Conservation (phyloP, 441 rosid species). For the Jatropha podagrica region DNA sequence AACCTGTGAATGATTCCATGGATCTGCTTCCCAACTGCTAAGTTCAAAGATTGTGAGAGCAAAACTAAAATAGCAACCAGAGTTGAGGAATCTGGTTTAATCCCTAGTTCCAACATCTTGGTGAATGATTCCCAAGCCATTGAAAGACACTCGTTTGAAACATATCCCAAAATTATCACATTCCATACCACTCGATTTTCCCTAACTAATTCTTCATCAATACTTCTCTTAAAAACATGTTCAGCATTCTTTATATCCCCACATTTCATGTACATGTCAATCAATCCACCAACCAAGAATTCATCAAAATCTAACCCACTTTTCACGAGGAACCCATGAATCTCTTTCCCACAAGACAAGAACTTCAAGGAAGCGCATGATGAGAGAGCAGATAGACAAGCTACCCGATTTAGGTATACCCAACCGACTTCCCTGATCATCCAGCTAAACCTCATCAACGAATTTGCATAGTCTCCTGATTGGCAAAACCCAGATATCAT, state of each 20-base stretch:
- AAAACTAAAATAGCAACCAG: conserved; percentile 36
- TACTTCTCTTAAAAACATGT: conserved; percentile 27
- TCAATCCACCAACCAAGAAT: conserved; percentile 35
- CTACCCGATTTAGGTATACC: conserved; percentile 29
- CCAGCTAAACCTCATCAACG: conserved; percentile 30
- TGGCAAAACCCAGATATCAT: conserved; percentile 41
- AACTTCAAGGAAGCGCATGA: conserved; percentile 34
- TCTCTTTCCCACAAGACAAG: conserved; percentile 36
- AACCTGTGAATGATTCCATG: conserved; percentile 30
- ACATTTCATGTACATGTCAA: conserved; percentile 48
- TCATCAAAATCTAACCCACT: conserved; percentile 28
- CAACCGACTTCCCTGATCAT: conserved; percentile 31
- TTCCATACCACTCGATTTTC: conserved; percentile 41
- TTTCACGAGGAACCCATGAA: conserved; percentile 41
- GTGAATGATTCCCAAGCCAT: conserved; percentile 34
- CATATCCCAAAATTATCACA: conserved; percentile 44
- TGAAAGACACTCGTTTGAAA: conserved; percentile 27
- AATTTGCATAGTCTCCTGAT: conserved; percentile 26
- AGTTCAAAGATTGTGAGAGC: conserved; percentile 28
- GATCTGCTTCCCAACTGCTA: conserved; percentile 34
- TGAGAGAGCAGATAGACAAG: conserved; percentile 40
- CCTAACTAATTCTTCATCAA: conserved; percentile 18
- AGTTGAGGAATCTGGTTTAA: conserved; percentile 38
- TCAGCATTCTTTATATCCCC: conserved; percentile 35
- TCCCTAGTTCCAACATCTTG: conserved; percentile 39